Base-by-base conservation (phyloP, 2,329 filamentous ascomycete genomes). In the Neofusicoccum sp. region DNA sequence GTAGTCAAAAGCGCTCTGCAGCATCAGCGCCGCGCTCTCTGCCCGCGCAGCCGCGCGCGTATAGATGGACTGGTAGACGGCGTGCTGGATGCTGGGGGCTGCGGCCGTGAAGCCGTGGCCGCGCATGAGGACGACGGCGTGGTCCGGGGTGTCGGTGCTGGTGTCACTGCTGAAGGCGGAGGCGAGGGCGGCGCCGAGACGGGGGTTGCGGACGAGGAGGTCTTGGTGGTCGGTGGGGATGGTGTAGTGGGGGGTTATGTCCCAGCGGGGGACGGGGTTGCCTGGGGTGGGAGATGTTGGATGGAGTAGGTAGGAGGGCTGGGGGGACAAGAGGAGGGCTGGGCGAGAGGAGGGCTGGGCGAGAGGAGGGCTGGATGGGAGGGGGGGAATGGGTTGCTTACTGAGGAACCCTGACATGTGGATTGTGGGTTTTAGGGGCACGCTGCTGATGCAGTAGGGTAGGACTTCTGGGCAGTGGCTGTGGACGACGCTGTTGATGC, bases 341-440 rank as follows among this genome's bases (percentile, higher is more conserved):
- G 22, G 22, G 22, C 22, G n/a, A n/a, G n/a, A 31, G 9, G 6
- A 16, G n/a, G 14, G 14, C 28, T 63, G 37, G 29, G 36, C 22
- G 16, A 36, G 16, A n/a, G 56, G 8, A 45, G n/a, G 3, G n/a
- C 16, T 22, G 16, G 22, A 22, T 22, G 22, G 22, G 22, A 22
- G 22, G 22, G 22, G 22, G 22, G 3, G 31, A 16, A 49, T 12
- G 22, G 16, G 1, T 4, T 36, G 64, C 12, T 67, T 67, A 76
- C 77, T 78, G 43, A 80, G 69, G 31, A 80, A 78, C n/a, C 78
- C 79, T 7, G 74, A 78, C 78, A 78, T 80, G 64, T 81, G 78
- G 8, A 71, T 74, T 0, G 69, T 71, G 36, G 72, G 70, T 61
- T 71, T 72, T 45, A 79, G 50, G 12, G 79, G 78, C 28, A 79